Evolutionary conservation across 176 grass and related monocot genomes (phyloP).

Genomic region (Hordeum marinum): DNA sequence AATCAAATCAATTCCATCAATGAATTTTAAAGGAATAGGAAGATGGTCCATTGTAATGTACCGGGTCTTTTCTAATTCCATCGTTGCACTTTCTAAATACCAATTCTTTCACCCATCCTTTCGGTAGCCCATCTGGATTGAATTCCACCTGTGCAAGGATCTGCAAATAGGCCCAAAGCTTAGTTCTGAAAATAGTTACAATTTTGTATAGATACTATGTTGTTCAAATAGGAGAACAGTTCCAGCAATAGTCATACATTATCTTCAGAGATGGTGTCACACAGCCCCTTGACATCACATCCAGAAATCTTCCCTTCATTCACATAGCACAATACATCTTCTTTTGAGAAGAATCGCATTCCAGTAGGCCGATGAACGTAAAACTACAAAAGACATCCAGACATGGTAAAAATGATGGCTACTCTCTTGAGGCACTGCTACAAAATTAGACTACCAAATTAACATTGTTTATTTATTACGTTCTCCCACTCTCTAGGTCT

Average conservation of each 20-base stretch:
- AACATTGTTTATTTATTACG: background rate
- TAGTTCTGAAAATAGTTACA: background rate
- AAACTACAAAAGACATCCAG: slow-evolving; percentile 32
- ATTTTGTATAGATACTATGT: background rate
- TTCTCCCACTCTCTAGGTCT: background rate
- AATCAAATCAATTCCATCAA: slow-evolving; percentile 4
- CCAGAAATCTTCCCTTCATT: slow-evolving; percentile 32
- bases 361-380: slow-evolving; percentile 41
- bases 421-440: background rate
- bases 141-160: slow-evolving; percentile 51
- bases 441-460: background rate
- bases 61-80: slow-evolving; percentile 54
- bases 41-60: slow-evolving; percentile 5
- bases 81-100: slow-evolving; percentile 47
- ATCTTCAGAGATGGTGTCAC: slow-evolving; percentile 27
- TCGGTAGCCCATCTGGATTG: slow-evolving; percentile 46
- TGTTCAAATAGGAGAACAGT: slow-evolving; percentile 10
- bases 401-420: background rate
- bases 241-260: slow-evolving; percentile 27
- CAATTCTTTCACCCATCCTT: slow-evolving; percentile 55
- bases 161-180: slow-evolving; percentile 23
- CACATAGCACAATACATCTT: slow-evolving; percentile 39
- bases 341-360: slow-evolving; percentile 40
- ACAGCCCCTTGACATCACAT: slow-evolving; percentile 28
- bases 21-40: background rate